These are phyloP conservation scores for Strobilomyces echinocephalus DNA, from an alignment of 768 basidiomycete genomes.

Conservation along the genomic window DNA sequence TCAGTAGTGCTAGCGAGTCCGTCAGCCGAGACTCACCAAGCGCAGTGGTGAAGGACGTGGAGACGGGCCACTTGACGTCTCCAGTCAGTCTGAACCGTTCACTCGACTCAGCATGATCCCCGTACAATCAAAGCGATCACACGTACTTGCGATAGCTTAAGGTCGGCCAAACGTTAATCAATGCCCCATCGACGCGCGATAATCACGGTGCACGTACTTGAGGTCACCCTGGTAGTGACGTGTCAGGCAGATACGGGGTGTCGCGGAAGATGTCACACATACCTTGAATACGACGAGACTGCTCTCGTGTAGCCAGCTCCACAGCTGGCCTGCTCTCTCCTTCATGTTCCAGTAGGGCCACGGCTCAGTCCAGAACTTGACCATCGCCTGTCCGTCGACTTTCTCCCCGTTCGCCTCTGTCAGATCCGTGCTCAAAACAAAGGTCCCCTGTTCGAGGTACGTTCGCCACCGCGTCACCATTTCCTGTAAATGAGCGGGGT, in stretches of 20 bases:
- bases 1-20: background rate
- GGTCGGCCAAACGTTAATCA: constrained; percentile 1
- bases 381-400: constrained; percentile 21
- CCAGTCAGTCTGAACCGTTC: constrained; percentile 65
- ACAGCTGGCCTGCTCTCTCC: constrained; percentile 46
- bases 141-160: constrained; percentile 78
- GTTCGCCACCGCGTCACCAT: constrained; percentile 70
- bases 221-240: constrained; percentile 66
- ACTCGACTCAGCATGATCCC: constrained; percentile 1
- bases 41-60: constrained; percentile 68
- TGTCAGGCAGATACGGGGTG: background rate
- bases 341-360: constrained; percentile 76
- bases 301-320: constrained; percentile 46
- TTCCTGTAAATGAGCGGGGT: constrained; percentile 41
- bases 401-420: constrained; percentile 27
- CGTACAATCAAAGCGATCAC: background rate
- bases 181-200: background rate
- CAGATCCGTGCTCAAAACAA: constrained; percentile 51
- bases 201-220: constrained; percentile 55
- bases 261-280: constrained; percentile 9
- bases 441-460: constrained; percentile 67
- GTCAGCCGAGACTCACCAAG: constrained; percentile 46
- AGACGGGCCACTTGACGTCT: constrained; percentile 83
- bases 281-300: constrained; percentile 85
- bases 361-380: constrained; percentile 69